A percentile compares a stretch with the other conserved stretches of the same genome.
Conservation (phyloP, 2,329 filamentous ascomycete species). For the Magnaporthiopsis incrustans region DNA sequence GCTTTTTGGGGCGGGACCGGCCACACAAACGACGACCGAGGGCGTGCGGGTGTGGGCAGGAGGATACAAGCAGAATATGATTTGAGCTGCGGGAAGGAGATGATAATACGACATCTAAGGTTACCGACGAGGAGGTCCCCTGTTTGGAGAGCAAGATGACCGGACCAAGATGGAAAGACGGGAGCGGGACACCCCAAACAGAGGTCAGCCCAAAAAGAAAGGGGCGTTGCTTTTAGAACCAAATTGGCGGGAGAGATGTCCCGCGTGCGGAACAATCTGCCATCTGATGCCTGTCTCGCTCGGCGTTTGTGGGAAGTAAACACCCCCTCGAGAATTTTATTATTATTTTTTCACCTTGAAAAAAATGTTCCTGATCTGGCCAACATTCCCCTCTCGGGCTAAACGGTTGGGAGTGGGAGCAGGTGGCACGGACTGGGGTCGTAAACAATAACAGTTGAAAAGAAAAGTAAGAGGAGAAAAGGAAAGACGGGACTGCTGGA, state of each 20-base stretch:
- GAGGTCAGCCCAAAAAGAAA: background rate
- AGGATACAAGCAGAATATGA: background rate
- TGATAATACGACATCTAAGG: background rate
- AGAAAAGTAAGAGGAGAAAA: background rate
- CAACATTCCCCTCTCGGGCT: no score
- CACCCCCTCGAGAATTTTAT: background rate
- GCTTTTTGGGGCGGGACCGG: background rate
- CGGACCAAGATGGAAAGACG: background rate
- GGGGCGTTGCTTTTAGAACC: background rate
- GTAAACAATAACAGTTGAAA: background rate
- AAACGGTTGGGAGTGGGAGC: no score
- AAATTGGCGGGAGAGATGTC: background rate
- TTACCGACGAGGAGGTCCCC: background rate
- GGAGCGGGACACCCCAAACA: background rate
- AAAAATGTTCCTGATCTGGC: background rate
- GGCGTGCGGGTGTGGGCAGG: background rate
- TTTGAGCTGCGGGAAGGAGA: background rate
- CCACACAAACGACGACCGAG: background rate
- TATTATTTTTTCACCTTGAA: background rate
- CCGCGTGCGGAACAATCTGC: background rate
- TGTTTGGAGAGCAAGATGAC: background rate
- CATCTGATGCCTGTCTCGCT: background rate
- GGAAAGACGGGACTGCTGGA: background rate
- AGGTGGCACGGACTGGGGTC: no score
- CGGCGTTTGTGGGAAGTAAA: background rate